Conservation (phyloP, 192 early-diverging fungal genomes). For the Gonapodya prolifera region DNA sequence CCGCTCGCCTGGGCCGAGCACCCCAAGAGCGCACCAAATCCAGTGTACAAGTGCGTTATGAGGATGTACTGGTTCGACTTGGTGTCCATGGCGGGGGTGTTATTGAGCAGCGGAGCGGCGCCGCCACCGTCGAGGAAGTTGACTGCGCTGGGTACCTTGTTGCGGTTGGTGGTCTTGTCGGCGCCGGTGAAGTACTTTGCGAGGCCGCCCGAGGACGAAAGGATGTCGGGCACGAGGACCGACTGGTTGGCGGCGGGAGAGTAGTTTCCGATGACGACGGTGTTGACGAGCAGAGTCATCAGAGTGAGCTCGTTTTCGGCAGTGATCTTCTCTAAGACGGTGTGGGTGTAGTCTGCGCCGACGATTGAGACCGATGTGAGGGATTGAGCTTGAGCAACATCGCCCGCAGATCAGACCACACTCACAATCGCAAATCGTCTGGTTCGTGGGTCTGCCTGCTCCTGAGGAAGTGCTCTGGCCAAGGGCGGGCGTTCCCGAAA, state of each 20-base stretch:
- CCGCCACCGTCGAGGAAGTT: slow-evolving; percentile 14
- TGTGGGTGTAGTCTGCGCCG: slow-evolving; percentile 2
- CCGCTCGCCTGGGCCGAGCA: background rate
- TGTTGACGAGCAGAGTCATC: slow-evolving; percentile 12
- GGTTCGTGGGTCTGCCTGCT: no score
- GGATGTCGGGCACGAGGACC: no score
- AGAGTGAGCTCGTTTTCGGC: slow-evolving; percentile 8
- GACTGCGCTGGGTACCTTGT: background rate
- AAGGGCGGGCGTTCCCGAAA: no score
- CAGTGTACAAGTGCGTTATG: slow-evolving; percentile 12
- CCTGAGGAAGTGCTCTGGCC: no score
- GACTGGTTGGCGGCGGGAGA: no score
- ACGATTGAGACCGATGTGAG: no score
- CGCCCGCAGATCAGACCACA: no score
- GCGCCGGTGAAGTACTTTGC: no score
- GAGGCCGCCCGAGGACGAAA: no score
- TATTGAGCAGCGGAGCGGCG: slow-evolving; percentile 9
- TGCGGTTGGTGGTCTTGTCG: background rate
- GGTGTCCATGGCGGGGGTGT: background rate
- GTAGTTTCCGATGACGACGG: slow-evolving; percentile 14
- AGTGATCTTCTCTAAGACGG: background rate
- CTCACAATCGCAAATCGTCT: no score
- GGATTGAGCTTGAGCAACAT: no score
- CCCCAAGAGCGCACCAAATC: slow-evolving; percentile 4
- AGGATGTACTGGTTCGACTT: slow-evolving; percentile 4